A percentile compares a stretch with the other conserved stretches of the same genome.
phyloP scores from a whole-genome alignment of 75 land plant genomes.

The Cupressus sempervirens region DNA sequence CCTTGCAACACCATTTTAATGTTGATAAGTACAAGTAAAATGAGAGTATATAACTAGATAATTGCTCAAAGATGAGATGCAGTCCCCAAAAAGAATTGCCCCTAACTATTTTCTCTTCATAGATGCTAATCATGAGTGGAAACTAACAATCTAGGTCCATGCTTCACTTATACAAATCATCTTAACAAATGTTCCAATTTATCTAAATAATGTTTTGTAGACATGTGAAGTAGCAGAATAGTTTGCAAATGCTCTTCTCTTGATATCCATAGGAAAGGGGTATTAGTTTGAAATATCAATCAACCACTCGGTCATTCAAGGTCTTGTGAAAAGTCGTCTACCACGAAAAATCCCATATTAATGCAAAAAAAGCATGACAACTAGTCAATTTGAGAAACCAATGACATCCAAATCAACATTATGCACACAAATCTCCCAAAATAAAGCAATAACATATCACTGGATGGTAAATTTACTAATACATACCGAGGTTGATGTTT shows the following conservation, averaged over 20 bases:
- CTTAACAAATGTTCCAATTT: neutral
- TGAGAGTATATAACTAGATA: neutral
- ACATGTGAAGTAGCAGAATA: neutral
- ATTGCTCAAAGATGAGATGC: neutral
- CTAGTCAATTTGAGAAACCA: neutral
- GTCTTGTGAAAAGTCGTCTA: slow-evolving; percentile 40
- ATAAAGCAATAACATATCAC: neutral
- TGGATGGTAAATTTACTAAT: neutral
- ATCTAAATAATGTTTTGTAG: neutral
- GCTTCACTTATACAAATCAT: neutral
- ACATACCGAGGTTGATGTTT: slow-evolving; percentile 87
- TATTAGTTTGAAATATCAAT: slow-evolving; percentile 3
- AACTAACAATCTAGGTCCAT: neutral
- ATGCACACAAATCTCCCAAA: neutral
- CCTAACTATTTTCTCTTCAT: neutral
- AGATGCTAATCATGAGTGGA: neutral
- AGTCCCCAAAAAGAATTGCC: neutral
- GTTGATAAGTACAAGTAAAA: neutral
- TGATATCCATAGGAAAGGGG: neutral
- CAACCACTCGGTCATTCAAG: slow-evolving; percentile 20
- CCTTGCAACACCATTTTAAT: neutral
- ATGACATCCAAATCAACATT: neutral
- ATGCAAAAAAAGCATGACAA: slow-evolving; percentile 1
- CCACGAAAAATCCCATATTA: neutral
- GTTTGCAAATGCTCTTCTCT: neutral